Base-by-base conservation (phyloP, 2,329 filamentous ascomycete genomes). In the Calcarisporium arbuscula region DNA sequence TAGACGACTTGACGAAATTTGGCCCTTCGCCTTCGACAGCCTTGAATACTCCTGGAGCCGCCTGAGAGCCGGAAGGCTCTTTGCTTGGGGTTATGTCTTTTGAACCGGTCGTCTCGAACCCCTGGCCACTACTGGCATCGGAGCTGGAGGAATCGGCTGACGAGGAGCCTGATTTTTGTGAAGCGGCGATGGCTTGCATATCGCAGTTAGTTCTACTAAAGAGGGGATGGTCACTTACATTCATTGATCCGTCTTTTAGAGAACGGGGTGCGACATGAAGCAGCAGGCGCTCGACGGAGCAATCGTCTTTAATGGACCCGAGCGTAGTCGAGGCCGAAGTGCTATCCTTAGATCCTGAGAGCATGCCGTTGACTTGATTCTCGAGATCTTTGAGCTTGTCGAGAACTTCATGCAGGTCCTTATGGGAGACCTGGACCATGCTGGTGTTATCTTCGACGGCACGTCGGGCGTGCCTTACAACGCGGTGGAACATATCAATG, bases 341-440 rank as follows among this genome's bases (percentile, higher is more conserved):
- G 14, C 37, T 16, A 31, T 29, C 14, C 17, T n/a, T 25, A 18
- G 32, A 36, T 15, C n/a, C 20, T 17, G 46, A 36, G 10, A 60
- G 30, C 45, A 57, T 42, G 14, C 26, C 40, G 16, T 40, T 35
- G 12, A 58, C 51, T 39, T 58, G 47, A 14, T 46, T 36, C 34
- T 56, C 45, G 2, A 58, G 43, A 3, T 25, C 35, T 22, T 49
- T 43, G 30, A 59, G 48, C 36, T 53, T 52, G 26, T 46, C 36
- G 6, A 59, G 42, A 15, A 60, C 48, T 19, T 46, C 41, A 5
- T 46, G 30, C 6, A 59, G 30, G 15, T 45, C 44, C 17, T 44
- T 35, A 18, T 44, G 37, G 5, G 51, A 38, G 20, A 57, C 45
- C 12, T 51, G 42, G n/a, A 56, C 40, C 11, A 46, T 45, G 8